Evolutionary conservation across 768 basidiomycete genomes (phyloP).

Genomic region (Boletus subparvulus): DNA sequence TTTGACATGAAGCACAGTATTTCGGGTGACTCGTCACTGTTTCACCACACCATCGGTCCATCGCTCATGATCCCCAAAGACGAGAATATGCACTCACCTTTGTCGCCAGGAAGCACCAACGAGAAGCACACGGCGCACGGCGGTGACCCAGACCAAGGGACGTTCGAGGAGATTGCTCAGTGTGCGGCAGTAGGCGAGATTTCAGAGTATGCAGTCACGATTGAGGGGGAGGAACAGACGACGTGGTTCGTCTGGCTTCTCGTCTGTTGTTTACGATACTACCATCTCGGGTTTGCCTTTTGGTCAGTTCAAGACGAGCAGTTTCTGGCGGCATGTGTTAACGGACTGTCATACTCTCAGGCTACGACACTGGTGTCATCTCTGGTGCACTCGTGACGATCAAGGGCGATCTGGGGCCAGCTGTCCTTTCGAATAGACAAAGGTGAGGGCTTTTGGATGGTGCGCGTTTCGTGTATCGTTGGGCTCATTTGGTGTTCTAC

Average conservation of each 20-base stretch:
- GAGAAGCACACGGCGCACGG: neutral
- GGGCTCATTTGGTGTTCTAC: neutral
- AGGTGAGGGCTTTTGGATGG: conserved; percentile 20
- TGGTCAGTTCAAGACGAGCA: conserved; percentile 46
- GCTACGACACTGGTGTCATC: conserved; percentile 81
- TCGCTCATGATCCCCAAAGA: neutral
- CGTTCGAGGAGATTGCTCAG: conserved; percentile 19
- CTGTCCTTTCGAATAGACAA: conserved; percentile 55
- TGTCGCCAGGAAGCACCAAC: neutral
- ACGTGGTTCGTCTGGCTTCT: conserved; percentile 80
- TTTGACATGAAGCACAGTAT: neutral
- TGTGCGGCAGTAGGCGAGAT: conserved; percentile 44
- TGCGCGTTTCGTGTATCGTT: too few relatives aligned
- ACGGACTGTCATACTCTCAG: conserved; percentile 33
- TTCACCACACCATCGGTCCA: neutral
- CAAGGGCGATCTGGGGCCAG: conserved; percentile 60
- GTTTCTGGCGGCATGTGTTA: neutral
- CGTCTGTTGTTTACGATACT: conserved; percentile 52
- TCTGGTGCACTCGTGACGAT: conserved; percentile 81
- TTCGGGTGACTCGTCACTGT: neutral
- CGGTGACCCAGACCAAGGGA: neutral
- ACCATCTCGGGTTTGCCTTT: conserved; percentile 72
- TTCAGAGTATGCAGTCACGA: conserved; percentile 57
- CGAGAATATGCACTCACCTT: neutral
- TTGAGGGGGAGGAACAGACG: conserved; percentile 63